Percentiles rank a stretch among this genome's conserved stretches.
Evolutionary conservation across 768 basidiomycete genomes (phyloP).

Genomic region (Crassisporium funariophilum): DNA sequence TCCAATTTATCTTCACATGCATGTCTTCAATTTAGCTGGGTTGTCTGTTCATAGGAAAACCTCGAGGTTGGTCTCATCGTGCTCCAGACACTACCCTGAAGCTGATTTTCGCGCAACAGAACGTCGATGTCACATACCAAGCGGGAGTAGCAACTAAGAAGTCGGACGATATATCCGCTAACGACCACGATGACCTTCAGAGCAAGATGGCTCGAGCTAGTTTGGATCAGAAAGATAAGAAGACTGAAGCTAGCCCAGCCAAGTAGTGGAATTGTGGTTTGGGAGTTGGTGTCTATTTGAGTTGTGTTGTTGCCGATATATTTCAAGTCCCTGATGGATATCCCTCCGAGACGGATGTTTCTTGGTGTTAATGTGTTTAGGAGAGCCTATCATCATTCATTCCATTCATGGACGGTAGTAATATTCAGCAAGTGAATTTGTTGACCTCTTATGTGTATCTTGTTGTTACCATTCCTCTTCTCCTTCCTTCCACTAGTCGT

Average conservation of each 20-base stretch:
- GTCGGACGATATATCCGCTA: constrained; percentile 24
- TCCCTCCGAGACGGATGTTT: no score
- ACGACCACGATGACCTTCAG: constrained; percentile 25
- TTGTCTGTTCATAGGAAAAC: constrained; percentile 16
- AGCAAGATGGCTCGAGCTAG: constrained; percentile 33
- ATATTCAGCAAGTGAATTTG: no score
- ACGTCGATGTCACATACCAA: constrained; percentile 51
- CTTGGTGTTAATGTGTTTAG: no score
- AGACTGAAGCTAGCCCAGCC: neutral
- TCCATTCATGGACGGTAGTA: no score
- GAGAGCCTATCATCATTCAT: no score
- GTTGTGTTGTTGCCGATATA: no score
- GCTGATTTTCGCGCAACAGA: constrained; percentile 23
- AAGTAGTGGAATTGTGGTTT: no score
- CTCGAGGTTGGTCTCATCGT: constrained; percentile 20
- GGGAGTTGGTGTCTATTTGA: no score
- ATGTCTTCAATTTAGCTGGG: neutral
- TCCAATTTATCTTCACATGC: neutral
- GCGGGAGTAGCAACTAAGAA: constrained; percentile 31
- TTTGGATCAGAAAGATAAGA: constrained; percentile 13
- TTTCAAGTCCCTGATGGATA: no score
- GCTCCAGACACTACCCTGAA: constrained; percentile 6
- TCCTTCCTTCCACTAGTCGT: no score
- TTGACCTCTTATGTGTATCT: no score
- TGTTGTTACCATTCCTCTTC: no score